phyloP scores from a whole-genome alignment of 2,329 filamentous ascomycete species.

The Colletotrichum sublineola region DNA sequence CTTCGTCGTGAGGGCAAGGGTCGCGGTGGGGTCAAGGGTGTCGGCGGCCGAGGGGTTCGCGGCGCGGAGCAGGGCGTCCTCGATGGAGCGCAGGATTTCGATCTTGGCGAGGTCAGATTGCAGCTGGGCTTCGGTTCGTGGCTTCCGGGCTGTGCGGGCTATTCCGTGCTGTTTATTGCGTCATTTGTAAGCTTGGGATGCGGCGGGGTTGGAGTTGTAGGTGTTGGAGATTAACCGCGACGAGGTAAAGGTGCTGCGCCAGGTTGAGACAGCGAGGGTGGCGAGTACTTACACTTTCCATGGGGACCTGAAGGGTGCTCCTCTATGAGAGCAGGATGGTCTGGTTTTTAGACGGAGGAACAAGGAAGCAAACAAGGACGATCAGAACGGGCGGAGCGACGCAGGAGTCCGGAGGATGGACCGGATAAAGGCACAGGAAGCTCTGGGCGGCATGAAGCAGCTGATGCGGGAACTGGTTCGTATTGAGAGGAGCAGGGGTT shows the following conservation, averaged over 20 bases:
- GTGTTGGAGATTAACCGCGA: not conserved
- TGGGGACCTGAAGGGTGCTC: constrained; percentile 25
- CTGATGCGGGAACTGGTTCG: constrained; percentile 11
- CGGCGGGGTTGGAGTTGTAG: not conserved
- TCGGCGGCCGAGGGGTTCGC: constrained; percentile 33
- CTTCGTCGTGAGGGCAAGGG: constrained; percentile 77
- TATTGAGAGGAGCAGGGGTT: constrained; percentile 32
- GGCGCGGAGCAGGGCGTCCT: constrained; percentile 52
- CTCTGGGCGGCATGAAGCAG: constrained; percentile 34
- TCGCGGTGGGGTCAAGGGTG: constrained; percentile 61
- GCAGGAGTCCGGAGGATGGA: constrained; percentile 13
- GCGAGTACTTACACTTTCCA: constrained; percentile 46
- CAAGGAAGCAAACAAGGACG: not conserved
- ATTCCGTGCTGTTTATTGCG: constrained; percentile 81
- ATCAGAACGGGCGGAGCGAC: constrained; percentile 19
- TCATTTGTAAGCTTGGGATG: constrained; percentile 27
- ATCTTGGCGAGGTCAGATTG: constrained; percentile 83
- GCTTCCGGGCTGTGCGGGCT: constrained; percentile 72
- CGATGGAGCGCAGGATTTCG: constrained; percentile 78
- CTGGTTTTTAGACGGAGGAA: not conserved
- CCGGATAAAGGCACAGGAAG: constrained; percentile 29
- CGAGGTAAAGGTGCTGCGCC: not conserved
- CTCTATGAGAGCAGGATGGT: constrained; percentile 23
- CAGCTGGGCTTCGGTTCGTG: constrained; percentile 77
- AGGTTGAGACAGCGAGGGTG: constrained; percentile 8